Evolutionary conservation across 768 basidiomycete species (phyloP).

Genomic region (Suillus lakei): DNA sequence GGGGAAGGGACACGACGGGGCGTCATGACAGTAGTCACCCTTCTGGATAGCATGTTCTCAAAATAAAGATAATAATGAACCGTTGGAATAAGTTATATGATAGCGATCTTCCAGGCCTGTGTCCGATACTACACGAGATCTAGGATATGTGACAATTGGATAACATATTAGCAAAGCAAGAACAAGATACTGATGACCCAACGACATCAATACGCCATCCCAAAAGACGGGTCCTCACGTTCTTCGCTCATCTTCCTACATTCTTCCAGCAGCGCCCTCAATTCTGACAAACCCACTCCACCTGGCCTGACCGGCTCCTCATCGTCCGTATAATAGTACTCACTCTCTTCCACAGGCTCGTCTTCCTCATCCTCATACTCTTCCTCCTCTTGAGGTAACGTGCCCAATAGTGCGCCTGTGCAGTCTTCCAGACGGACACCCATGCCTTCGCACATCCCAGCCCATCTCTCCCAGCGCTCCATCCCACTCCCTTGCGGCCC

Average conservation of each 20-base stretch:
- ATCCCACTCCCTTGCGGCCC: constrained; percentile 48
- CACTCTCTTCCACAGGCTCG: constrained; percentile 19
- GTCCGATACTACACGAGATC: neutral
- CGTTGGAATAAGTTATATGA: neutral
- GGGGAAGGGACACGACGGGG: constrained; percentile 54
- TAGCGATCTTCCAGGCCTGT: too few species aligned
- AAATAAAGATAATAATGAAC: neutral
- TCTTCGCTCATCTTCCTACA: constrained; percentile 51
- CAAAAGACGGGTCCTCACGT: constrained; percentile 30
- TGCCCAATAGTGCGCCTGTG: constrained; percentile 66
- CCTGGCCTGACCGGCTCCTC: constrained; percentile 27
- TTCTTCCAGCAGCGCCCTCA: constrained; percentile 61
- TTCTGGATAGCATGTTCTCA: neutral
- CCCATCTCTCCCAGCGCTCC: constrained; percentile 75
- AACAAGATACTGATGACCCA: neutral
- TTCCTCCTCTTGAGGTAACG: constrained; percentile 35
- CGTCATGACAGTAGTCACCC: constrained; percentile 27
- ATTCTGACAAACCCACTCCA: constrained; percentile 41
- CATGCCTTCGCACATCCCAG: constrained; percentile 51
- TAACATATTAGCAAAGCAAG: neutral
- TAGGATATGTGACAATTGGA: neutral
- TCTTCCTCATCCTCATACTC: constrained; percentile 39
- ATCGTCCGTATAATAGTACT: constrained; percentile 39
- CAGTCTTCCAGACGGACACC: constrained; percentile 75
- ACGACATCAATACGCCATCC: constrained; percentile 15